Evolutionary conservation across 164 flowering plant species (phyloP).

Genomic region (Stephania cephalantha): DNA sequence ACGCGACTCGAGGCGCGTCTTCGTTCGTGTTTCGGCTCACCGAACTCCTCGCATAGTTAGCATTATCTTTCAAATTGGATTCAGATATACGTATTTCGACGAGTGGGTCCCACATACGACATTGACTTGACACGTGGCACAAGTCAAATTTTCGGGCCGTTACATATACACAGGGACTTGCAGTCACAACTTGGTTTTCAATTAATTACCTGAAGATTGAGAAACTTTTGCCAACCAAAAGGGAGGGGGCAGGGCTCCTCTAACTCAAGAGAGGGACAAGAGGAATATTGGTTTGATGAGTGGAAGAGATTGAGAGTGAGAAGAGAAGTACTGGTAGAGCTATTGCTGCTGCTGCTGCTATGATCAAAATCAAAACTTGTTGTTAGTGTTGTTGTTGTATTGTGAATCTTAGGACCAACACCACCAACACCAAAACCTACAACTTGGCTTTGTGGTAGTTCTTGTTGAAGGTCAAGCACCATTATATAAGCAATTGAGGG

Average conservation of each 20-base stretch:
- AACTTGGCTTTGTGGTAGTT: conserved; percentile 20
- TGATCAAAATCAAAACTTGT: neutral
- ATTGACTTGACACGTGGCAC: no score
- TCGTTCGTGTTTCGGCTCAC: no score
- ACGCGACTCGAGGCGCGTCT: no score
- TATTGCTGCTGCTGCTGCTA: neutral
- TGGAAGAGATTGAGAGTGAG: conserved; percentile 23
- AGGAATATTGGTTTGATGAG: conserved; percentile 10
- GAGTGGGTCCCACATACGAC: no score
- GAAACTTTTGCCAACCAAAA: conserved; percentile 23
- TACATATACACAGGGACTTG: no score
- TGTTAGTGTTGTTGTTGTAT: neutral
- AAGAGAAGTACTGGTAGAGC: neutral
- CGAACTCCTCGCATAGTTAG: no score
- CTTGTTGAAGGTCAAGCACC: conserved; percentile 27
- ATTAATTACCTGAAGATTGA: conserved; percentile 24
- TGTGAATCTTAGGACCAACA: neutral
- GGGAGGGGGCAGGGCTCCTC: conserved; percentile 16
- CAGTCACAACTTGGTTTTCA: no score
- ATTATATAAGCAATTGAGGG: conserved; percentile 47
- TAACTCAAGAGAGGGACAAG: conserved; percentile 11
- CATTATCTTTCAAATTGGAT: no score
- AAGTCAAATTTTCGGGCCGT: no score
- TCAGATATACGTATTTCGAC: no score
- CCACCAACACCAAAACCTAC: conserved; percentile 3